Evolutionary conservation across 2,329 filamentous ascomycete species (phyloP), one percentile per base, ranked within the genome.

Genomic region (Alternaria burnsii): DNA sequence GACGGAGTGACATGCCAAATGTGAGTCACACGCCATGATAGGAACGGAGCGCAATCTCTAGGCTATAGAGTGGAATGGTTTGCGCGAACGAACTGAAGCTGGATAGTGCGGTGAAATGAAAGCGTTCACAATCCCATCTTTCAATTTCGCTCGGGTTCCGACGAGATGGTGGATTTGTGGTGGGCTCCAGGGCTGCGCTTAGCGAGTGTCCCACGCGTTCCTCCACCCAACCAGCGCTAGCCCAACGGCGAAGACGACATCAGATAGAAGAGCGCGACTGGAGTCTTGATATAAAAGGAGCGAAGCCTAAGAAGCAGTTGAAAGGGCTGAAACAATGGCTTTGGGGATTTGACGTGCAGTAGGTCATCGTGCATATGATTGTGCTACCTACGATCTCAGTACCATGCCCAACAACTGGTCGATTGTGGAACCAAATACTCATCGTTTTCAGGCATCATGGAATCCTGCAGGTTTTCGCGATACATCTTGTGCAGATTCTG

Each of bases 11-110:
- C 46, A 28, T 61, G 53, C 46, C 53, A 24, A 14, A 55, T 61
- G 65, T 72, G 70, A 72, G 62, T 72, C 68, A 72, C 60, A 61
- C 43, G 30, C 52, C 43, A 34, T 65, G 55, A 61, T 54, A 50
- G 57, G 47, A 59, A 52, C 42, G 59, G 58, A 53, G 55, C 55
- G 54, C 18, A 42, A 34, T 34, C 20, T n/a, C 40, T 40, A 44
- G n/a, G 24, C 32, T 32, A 30, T 62, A 65, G 62, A 56, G 59
- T 57, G 66, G 59, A 59, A 50, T 47, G 14, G 54, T 26, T 36
- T 14, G 56, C 32, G 52, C 26, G 12, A 36, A 34, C 16, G n/a
- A 30, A 41, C 58, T 26, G 62, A 67, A 67, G 20, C 61, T 58
- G 59, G 55, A 62, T 65, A 57, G 50, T 14, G 52, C 22, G 18